Evolutionary conservation across 805 yeast genomes (phyloP).

Genomic region (Candida schatavii): DNA sequence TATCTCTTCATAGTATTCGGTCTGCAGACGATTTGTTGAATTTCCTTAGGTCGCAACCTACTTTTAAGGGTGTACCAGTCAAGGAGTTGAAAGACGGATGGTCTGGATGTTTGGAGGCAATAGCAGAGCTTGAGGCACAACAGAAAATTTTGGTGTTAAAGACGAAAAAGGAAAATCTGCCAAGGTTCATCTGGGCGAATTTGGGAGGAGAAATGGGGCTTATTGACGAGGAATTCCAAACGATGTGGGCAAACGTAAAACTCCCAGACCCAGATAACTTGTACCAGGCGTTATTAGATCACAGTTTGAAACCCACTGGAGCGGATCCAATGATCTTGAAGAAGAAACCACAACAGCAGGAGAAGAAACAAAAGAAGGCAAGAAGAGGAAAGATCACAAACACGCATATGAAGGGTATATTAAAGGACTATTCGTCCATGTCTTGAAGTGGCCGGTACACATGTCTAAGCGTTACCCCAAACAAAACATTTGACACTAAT

Average conservation of each 20-base stretch:
- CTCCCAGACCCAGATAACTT: slow-evolving; percentile 81
- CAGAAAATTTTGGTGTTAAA: slow-evolving; percentile 78
- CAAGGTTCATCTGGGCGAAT: slow-evolving; percentile 91
- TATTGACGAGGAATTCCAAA: slow-evolving; percentile 78
- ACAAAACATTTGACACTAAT: no score
- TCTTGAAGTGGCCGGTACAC: no score
- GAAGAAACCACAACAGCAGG: slow-evolving; percentile 54
- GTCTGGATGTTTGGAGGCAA: slow-evolving; percentile 81
- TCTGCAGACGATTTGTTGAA: slow-evolving; percentile 73
- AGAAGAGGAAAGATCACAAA: slow-evolving; percentile 93
- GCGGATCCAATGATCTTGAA: slow-evolving; percentile 95
- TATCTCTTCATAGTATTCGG: slow-evolving; percentile 84
- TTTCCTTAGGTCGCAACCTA: slow-evolving; percentile 73
- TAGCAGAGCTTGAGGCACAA: slow-evolving; percentile 73
- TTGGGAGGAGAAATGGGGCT: slow-evolving; percentile 67
- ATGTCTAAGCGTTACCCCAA: no score
- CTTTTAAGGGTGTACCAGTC: slow-evolving; percentile 84
- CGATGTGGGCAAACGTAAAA: slow-evolving; percentile 74
- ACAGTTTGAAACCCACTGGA: slow-evolving; percentile 93
- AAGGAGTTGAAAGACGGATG: slow-evolving; percentile 88
- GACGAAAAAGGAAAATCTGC: slow-evolving; percentile 89
- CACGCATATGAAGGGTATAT: slow-evolving; percentile 93
- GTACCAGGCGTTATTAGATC: slow-evolving; percentile 71
- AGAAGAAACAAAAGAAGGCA: slow-evolving; percentile 84
- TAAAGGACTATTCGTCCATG: slow-evolving; percentile 70